Conservation (phyloP, 768 basidiomycete species). For the Suillus occidentalis region DNA sequence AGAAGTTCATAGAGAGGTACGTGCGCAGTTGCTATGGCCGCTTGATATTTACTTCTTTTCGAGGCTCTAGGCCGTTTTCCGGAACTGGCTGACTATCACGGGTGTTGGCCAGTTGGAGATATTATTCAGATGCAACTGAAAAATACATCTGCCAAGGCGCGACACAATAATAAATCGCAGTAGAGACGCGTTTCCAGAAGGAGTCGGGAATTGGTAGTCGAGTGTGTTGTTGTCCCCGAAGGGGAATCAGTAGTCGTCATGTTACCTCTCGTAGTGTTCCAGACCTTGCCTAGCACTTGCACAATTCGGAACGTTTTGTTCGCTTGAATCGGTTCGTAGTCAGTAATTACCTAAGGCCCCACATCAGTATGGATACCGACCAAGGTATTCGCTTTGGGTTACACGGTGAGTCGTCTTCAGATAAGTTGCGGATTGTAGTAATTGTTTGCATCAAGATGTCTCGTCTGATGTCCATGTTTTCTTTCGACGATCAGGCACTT, state of each 20-base stretch:
- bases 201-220: neutral
- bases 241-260: too few species aligned
- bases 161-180: neutral
- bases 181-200: neutral
- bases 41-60: neutral
- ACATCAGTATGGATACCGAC: too few species aligned
- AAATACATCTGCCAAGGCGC: neutral
- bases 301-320: neutral
- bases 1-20: neutral
- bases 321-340: neutral
- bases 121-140: conserved; percentile 8
- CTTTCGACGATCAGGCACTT: neutral
- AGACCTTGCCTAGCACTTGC: too few species aligned
- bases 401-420: neutral
- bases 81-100: neutral
- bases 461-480: neutral
- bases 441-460: neutral
- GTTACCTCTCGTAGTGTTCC: too few species aligned
- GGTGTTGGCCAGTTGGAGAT: conserved; percentile 1
- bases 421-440: neutral
- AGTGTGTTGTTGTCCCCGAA: too few species aligned
- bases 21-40: neutral
- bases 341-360: neutral
- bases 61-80: neutral
- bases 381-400: too few species aligned